Base-by-base conservation (phyloP, 208 protist species). In the Wallacemonas sp. region DNA sequence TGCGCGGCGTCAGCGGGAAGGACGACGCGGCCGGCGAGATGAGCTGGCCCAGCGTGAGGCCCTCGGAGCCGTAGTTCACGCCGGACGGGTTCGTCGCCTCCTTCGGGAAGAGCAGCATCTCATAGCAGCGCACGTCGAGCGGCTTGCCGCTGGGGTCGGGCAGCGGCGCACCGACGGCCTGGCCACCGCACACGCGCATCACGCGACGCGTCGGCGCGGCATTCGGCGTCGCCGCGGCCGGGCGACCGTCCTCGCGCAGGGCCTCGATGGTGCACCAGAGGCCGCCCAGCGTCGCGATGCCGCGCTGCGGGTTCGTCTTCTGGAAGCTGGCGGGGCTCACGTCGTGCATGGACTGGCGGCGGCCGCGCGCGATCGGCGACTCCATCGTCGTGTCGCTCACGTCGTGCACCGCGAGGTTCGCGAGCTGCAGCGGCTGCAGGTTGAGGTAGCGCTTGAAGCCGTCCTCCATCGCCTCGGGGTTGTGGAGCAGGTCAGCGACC, bases 121-220 rank as follows among this genome's bases (percentile, higher is more conserved):
- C 81, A 72, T 91, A 91, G 67, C 85, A 84, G 33, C 82, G 81
- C 44, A 85, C 82, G 46, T 82, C 79, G n/a, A 82, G 55, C 18
- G 70, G 61, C 14, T 65, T 29, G 26, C 67, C 74, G 22, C 54
- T 33, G 12, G 79, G 59, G 1, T 74, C 49, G 22, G 50, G 33
- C 14, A 81, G 59, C 20, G 76, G 71, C 26, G 75, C 36, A 36
- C 76, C 70, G 29, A 84, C 55, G 0, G 70, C 74, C 67, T 85
- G 73, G 18, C 88, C 88, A 25, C 89, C 89, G 57, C 89, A 94
- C 44, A 94, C 66, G 32, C 87, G 89, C 84, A 94, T 72, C 28
- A 91, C 77, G 52, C 86, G 84, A n/a, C 72, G 78, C 22, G 52
- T 59, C 4, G 52, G 52, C 10, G 28, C 52, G 32, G 31, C 52